Evolutionary conservation across 2,329 filamentous ascomycete species (phyloP), one percentile per base, ranked within the genome.

Genomic region (Fusarium nodosum): DNA sequence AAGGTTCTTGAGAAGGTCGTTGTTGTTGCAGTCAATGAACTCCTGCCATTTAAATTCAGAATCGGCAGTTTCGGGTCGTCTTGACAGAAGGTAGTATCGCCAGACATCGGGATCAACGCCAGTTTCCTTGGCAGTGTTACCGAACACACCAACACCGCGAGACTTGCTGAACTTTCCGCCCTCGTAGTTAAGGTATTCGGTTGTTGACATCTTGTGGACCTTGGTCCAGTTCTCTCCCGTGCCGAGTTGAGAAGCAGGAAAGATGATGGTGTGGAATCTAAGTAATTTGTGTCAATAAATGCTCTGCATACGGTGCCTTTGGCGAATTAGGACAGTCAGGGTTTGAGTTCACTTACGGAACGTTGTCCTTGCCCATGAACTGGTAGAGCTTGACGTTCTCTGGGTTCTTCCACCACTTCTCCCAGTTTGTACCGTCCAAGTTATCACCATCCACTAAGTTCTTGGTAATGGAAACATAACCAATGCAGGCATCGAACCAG

Each of bases 141-240:
- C 94, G 76, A 97, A 97, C 2, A 97, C 94, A 74, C 94, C 94
- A 38, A 97, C 88, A 33, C 92, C 92, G 74, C 93, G 88, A 52
- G 93, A 96, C 81, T 97, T 97, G 77, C 91, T 94, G 82, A 97
- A 97, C 79, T 97, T 97, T 71, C 93, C 93, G 64, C 89, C 88
- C 79, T 96, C 93, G 76, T 96, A 96, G 82, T 95, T 94, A 70
- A 96, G 85, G 75, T 96, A 83, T 77, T 97, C 94, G 1, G 94
- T 96, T 1, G 94, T 94, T 11, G 92, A 96, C 52, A 97, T 86
- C 75, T 94, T 92, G 81, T 97, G 90, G 34, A 97, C 87, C 87
- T 91, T 93, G 50, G 93, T 97, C 94, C 94, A 97, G 68, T 90
- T 90, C 73, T 97, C 91, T 45, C 86, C 85, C 1, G 94, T 95